Evolutionary conservation across 768 basidiomycete species (phyloP).

Genomic region (Podaxis pistillaris): DNA sequence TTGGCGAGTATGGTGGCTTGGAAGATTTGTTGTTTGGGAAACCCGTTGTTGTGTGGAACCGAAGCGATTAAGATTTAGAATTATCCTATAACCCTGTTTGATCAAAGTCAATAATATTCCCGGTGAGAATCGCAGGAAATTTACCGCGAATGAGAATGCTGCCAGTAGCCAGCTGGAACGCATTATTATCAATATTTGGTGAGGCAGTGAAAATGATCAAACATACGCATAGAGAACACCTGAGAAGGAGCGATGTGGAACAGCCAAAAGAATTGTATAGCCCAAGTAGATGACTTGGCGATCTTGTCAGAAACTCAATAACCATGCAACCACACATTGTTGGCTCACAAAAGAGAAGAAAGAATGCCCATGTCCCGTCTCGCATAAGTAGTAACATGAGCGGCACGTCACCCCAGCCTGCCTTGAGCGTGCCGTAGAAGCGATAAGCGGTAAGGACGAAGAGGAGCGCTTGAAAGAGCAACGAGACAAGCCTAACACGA

Average conservation of each 20-base stretch:
- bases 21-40: conserved; percentile 7
- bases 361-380: conserved; percentile 46
- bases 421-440: conserved; percentile 30
- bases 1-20: conserved; percentile 18
- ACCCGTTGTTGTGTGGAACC: conserved; percentile 16
- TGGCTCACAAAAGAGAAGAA: conserved; percentile 36
- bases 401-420: conserved; percentile 41
- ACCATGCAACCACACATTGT: not conserved
- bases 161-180: conserved; percentile 32
- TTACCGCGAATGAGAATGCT: conserved; percentile 32
- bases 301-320: not conserved
- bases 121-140: conserved; percentile 8
- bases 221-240: conserved; percentile 32
- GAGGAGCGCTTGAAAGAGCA: conserved; percentile 37
- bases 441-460: conserved; percentile 38
- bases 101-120: not conserved
- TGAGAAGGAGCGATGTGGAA: conserved; percentile 23
- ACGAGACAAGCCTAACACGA: conserved; percentile 24
- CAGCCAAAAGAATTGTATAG: not conserved
- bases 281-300: conserved; percentile 4
- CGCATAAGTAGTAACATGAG: conserved; percentile 38
- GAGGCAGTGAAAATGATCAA: not conserved
- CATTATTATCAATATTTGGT: not conserved
- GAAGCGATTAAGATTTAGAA: conserved; percentile 32
- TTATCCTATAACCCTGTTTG: conserved; percentile 33